phyloP scores from a whole-genome alignment of 2,329 filamentous ascomycete genomes.

The Aureobasidium sp. region DNA sequence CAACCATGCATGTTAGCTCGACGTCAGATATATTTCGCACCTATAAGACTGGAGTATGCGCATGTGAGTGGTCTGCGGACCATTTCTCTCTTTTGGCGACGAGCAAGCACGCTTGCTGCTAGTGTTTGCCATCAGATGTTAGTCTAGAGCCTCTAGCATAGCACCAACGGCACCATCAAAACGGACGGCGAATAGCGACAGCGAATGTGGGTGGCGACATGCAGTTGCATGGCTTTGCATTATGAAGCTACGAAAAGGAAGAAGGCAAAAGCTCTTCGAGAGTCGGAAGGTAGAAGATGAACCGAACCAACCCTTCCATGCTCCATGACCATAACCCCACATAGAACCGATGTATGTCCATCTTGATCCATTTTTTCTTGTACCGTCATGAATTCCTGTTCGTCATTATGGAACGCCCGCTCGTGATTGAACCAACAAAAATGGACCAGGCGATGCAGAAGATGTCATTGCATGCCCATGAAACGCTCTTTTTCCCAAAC shows the following conservation, averaged over 20 bases:
- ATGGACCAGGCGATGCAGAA: conserved; percentile 1
- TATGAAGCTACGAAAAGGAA: neutral
- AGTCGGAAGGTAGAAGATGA: neutral
- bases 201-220: neutral
- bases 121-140: neutral
- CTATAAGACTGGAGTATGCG: too few species aligned
- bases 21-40: neutral
- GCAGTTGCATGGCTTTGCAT: neutral
- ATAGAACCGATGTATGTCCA: neutral
- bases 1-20: neutral
- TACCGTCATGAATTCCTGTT: conserved; percentile 12
- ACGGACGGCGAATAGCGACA: too few species aligned
- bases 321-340: neutral
- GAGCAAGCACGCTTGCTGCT: neutral
- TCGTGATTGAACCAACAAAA: conserved; percentile 8
- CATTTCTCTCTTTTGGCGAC: neutral
- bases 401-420: conserved; percentile 14
- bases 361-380: neutral
- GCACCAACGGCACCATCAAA: neutral
- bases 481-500: neutral
- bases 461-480: neutral
- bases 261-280: neutral
- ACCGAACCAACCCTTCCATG: neutral
- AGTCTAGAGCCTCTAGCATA: neutral
- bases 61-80: neutral